Conservation (phyloP, 139 green algal species). For the Auxenochlorella pyrenoidosa region DNA sequence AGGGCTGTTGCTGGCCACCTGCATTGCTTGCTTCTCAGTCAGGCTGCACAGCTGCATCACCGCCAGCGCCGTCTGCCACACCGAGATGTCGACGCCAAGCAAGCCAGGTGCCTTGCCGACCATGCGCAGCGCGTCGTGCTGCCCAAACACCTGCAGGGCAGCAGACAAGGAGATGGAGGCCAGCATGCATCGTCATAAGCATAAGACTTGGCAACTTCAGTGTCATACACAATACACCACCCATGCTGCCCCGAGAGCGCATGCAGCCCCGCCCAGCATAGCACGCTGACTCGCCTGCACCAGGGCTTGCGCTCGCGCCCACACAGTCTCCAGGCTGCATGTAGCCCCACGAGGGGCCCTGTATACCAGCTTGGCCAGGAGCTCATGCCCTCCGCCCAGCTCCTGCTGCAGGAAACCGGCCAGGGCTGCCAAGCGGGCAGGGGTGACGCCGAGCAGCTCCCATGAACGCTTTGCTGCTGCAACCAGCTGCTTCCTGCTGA, state of each 20-base stretch:
- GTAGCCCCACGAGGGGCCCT: not conserved
- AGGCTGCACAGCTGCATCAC: not conserved
- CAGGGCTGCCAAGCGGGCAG: not conserved
- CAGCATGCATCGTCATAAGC: not conserved
- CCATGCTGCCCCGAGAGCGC: no score
- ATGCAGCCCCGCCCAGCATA: not conserved
- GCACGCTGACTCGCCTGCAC: no score
- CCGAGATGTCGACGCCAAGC: not conserved
- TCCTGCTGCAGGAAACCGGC: conserved; percentile 12
- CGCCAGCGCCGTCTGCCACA: not conserved
- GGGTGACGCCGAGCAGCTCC: not conserved
- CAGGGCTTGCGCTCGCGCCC: no score
- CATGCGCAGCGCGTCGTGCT: not conserved
- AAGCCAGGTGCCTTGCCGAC: not conserved
- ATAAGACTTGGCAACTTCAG: not conserved
- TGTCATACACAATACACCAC: no score
- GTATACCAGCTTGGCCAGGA: not conserved
- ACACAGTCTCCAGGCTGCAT: not conserved
- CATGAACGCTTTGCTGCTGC: no score
- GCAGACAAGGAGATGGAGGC: not conserved
- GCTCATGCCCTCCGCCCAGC: not conserved
- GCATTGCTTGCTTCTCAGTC: not conserved
- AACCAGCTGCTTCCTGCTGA: not conserved
- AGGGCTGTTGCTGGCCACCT: not conserved
- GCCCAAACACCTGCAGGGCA: conserved; percentile 1